phyloP scores from a whole-genome alignment of 495 filamentous ascomycete genomes.

The Penicillium angulare region DNA sequence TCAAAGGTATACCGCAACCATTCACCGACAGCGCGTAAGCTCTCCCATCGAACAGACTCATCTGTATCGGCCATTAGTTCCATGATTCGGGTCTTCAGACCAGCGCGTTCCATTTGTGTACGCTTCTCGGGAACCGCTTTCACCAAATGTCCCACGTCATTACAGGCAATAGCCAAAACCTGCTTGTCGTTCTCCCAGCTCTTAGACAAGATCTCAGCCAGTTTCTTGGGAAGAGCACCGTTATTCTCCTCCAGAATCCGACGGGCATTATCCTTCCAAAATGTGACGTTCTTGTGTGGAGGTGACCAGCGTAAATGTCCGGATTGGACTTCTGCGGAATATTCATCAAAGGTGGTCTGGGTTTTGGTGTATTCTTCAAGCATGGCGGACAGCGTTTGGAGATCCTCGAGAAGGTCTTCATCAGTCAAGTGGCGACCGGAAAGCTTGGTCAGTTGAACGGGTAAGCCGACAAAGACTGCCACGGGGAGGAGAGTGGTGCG shows the following conservation, averaged over 20 bases:
- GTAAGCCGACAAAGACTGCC: conserved; percentile 79
- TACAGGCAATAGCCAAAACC: conserved; percentile 93
- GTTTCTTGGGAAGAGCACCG: conserved; percentile 73
- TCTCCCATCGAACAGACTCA: conserved; percentile 93
- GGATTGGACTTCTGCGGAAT: conserved; percentile 82
- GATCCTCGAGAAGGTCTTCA: conserved; percentile 83
- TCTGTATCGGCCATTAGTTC: conserved; percentile 89
- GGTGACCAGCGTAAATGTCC: conserved; percentile 95
- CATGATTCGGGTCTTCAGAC: conserved; percentile 90
- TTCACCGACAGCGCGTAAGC: conserved; percentile 84
- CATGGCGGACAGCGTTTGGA: conserved; percentile 69
- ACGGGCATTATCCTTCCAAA: conserved; percentile 96
- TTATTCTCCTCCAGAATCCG: conserved; percentile 83
- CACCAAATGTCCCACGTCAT: conserved; percentile 86
- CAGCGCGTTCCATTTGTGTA: conserved; percentile 79
- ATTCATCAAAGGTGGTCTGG: conserved; percentile 96
- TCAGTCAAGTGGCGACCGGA: conserved; percentile 82
- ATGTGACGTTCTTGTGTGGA: conserved; percentile 82
- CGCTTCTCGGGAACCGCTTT: conserved; percentile 88
- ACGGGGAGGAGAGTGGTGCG: conserved; percentile 74
- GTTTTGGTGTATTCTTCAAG: conserved; percentile 92
- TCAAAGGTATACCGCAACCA: conserved; percentile 93
- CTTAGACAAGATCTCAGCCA: conserved; percentile 84
- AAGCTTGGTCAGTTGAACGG: conserved; percentile 76
- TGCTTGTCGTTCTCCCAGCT: conserved; percentile 90